These are phyloP conservation scores for Ciborinia camelliae DNA, from an alignment of 2,329 filamentous ascomycete species.

Conservation along the genomic window DNA sequence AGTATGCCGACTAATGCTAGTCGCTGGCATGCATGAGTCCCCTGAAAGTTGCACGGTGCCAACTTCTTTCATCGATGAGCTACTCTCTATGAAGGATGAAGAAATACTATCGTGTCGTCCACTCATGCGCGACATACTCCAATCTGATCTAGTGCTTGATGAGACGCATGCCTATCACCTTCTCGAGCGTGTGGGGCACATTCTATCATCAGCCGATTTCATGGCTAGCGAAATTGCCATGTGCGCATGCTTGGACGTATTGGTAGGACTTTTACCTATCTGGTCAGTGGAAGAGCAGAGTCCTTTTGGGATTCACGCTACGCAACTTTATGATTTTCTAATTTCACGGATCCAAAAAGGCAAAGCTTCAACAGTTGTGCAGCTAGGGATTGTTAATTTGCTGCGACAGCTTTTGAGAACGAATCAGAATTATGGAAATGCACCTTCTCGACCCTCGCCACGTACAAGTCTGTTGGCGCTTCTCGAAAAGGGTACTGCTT, in stretches of 20 bases:
- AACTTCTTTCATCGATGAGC: slow-evolving; percentile 47
- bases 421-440: slow-evolving; percentile 61
- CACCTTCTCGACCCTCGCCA: slow-evolving; percentile 41
- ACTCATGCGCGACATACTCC: slow-evolving; percentile 51
- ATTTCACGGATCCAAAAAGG: slow-evolving; percentile 62
- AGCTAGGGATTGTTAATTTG: slow-evolving; percentile 64
- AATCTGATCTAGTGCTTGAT: slow-evolving; percentile 51
- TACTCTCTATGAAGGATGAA: slow-evolving; percentile 50
- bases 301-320: slow-evolving; percentile 61
- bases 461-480: slow-evolving; percentile 73
- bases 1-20: slow-evolving; percentile 29
- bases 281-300: slow-evolving; percentile 39
- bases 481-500: slow-evolving; percentile 61
- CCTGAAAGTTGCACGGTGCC: slow-evolving; percentile 45
- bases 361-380: slow-evolving; percentile 65
- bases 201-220: slow-evolving; percentile 57
- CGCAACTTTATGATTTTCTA: slow-evolving; percentile 77
- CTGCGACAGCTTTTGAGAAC: slow-evolving; percentile 66
- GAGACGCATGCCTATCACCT: slow-evolving; percentile 47
- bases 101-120: slow-evolving; percentile 51
- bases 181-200: slow-evolving; percentile 49
- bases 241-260: slow-evolving; percentile 62
- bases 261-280: slow-evolving; percentile 47
- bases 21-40: slow-evolving; percentile 25
- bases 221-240: slow-evolving; percentile 73